These are phyloP conservation scores for Boletus pseudo-olivaceus DNA, from an alignment of 768 basidiomycete genomes.

Conservation along the genomic window DNA sequence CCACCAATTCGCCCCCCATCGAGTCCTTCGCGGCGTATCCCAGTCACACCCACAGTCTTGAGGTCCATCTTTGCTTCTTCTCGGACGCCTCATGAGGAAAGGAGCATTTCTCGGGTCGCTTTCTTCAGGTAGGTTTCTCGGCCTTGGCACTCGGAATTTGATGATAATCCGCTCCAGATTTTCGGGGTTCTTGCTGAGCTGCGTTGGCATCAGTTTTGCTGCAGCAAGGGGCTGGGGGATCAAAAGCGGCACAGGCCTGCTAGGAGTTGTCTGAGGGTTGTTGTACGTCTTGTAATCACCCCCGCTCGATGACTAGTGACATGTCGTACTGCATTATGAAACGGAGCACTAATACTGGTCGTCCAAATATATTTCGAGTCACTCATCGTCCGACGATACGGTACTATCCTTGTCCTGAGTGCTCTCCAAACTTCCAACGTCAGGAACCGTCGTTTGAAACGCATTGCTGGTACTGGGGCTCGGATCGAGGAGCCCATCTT, in stretches of 20 bases:
- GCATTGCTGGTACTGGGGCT: conserved; percentile 17
- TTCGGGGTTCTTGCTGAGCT: conserved; percentile 78
- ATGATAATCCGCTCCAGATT: conserved; percentile 46
- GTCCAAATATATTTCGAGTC: neutral
- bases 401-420: conserved; percentile 12
- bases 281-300: neutral
- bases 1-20: conserved; percentile 37
- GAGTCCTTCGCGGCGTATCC: conserved; percentile 58
- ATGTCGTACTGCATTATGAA: neutral
- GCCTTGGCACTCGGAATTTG: neutral
- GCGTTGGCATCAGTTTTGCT: conserved; percentile 71
- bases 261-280: conserved; percentile 53
- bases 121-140: conserved; percentile 66
- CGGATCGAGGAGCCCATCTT: conserved; percentile 28
- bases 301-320: neutral
- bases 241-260: conserved; percentile 59
- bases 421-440: conserved; percentile 13
- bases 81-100: conserved; percentile 74
- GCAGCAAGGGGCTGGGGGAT: conserved; percentile 71
- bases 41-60: conserved; percentile 78
- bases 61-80: conserved; percentile 86
- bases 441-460: conserved; percentile 23
- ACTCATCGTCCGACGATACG: conserved; percentile 20
- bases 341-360: neutral
- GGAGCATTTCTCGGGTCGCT: conserved; percentile 78